Evolutionary conservation across 805 yeast genomes (phyloP), one percentile per base, ranked within the genome.

Genomic region (Wickerhamomyces mucosus): DNA sequence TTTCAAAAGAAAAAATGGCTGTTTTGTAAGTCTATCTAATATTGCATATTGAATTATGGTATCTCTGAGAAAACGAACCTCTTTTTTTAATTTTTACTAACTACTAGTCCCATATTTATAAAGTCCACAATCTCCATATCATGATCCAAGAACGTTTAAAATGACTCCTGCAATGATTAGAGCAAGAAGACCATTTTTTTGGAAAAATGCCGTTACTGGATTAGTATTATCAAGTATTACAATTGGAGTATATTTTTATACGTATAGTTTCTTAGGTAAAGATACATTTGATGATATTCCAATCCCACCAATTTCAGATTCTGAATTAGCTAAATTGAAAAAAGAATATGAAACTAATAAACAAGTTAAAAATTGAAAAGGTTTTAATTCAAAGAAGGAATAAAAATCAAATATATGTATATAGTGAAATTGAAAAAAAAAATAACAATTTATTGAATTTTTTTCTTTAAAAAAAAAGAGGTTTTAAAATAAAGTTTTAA

Each of bases 101-200:
- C 21, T 19, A 33, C 45, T 36, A 37, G 35, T 39, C 18, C 18
- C 8, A 10, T 6, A 12, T 7, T 21, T 12, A 14, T 18, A 4
- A 25, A 48, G 53, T 20, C 43, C 39, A 39, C 61, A 59, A 15
- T 63, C 72, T 4, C 63, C 57, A 30, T 69, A 72, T 50, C 71
- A 69, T 33, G 83, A 81, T 55, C 79, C 75, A 22, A 61, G 63
- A 41, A 81, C 88, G 21, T 79, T 72, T 58, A 78, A 78, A 50
- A 86, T 86, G 89, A 83, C 96, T 1, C 95, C 95, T 12, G 95
- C 96, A 6, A 75, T 89, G 67, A 65, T 84, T 43, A 69, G 97
- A 42, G 96, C 95, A 28, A 72, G 97, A 56, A 67, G 70, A 38
- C 96, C 95, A 26, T 89, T 72, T 51, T 83, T 86, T 59, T 72